Conservation (phyloP, 2,329 filamentous ascomycete genomes). For the Cercospora sojina region DNA sequence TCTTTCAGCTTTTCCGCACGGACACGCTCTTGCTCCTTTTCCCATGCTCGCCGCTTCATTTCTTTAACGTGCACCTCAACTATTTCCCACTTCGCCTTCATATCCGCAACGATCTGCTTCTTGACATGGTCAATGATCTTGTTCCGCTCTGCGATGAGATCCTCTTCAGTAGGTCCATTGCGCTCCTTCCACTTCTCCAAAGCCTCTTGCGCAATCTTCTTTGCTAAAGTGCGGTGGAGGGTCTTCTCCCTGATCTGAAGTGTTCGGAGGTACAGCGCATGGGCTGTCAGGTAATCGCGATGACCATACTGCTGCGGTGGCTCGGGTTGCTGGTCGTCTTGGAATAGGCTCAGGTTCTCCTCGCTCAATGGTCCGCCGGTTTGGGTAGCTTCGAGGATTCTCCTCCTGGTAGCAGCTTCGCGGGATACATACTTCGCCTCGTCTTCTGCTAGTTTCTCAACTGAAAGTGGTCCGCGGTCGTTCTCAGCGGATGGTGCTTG, state of each 20-base stretch:
- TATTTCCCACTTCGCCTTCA: constrained; percentile 61
- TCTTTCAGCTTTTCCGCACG: constrained; percentile 71
- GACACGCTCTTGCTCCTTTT: constrained; percentile 64
- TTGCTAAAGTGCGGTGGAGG: constrained; percentile 73
- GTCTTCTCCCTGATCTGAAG: constrained; percentile 77
- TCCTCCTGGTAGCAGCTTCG: constrained; percentile 44
- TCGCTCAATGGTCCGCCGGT: constrained; percentile 73
- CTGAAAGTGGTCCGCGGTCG: constrained; percentile 33
- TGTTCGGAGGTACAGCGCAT: constrained; percentile 75
- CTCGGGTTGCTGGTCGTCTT: constrained; percentile 59
- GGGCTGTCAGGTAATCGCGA: constrained; percentile 77
- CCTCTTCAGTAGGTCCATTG: constrained; percentile 73
- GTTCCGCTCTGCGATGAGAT: constrained; percentile 75
- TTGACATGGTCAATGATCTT: constrained; percentile 66
- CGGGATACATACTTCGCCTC: constrained; percentile 30
- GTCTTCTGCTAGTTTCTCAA: constrained; percentile 29
- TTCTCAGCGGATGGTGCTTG: constrained; percentile 37
- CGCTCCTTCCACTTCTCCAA: constrained; percentile 71
- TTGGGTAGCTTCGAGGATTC: constrained; percentile 67
- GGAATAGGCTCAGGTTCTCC: constrained; percentile 53
- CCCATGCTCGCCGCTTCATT: constrained; percentile 56
- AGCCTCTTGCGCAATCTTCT: constrained; percentile 74
- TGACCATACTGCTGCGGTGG: constrained; percentile 81
- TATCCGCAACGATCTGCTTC: constrained; percentile 66
- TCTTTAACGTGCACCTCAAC: constrained; percentile 59